Conservation (phyloP, 2,329 filamentous ascomycete genomes). For the Madurella fahalii region DNA sequence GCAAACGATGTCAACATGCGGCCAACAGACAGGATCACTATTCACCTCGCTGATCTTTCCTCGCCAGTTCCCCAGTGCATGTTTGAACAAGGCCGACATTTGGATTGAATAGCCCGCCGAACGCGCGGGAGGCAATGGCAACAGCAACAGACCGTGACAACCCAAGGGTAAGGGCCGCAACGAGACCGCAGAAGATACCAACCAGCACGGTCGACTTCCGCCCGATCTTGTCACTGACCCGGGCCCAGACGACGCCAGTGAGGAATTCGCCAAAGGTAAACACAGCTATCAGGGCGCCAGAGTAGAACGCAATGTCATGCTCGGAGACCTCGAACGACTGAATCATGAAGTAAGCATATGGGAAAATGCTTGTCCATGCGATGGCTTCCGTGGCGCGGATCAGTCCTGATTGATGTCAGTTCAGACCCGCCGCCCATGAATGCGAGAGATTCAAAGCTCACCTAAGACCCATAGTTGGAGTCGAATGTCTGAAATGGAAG, state of each 20-base stretch:
- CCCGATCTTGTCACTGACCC: constrained; percentile 12
- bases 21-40: no score
- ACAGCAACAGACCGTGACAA: constrained; percentile 6
- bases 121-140: constrained; percentile 7
- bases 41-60: constrained; percentile 11
- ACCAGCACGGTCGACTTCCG: constrained; percentile 10
- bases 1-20: background rate
- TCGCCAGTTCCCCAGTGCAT: constrained; percentile 12
- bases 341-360: constrained; percentile 16
- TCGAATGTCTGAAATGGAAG: constrained; percentile 8
- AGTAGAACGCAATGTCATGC: constrained; percentile 10
- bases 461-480: constrained; percentile 14
- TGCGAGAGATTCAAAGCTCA: background rate
- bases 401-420: constrained; percentile 6
- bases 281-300: constrained; percentile 2
- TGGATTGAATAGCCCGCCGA: constrained; percentile 15
- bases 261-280: constrained; percentile 15
- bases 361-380: constrained; percentile 14
- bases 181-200: background rate
- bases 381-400: constrained; percentile 13
- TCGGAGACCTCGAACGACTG: constrained; percentile 10
- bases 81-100: constrained; percentile 14
- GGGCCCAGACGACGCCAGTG: constrained; percentile 12
- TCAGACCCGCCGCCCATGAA: background rate
- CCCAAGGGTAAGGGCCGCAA: background rate